Evolutionary conservation across 768 basidiomycete genomes (phyloP).

Genomic region (Rhodotorula taiwanensis): DNA sequence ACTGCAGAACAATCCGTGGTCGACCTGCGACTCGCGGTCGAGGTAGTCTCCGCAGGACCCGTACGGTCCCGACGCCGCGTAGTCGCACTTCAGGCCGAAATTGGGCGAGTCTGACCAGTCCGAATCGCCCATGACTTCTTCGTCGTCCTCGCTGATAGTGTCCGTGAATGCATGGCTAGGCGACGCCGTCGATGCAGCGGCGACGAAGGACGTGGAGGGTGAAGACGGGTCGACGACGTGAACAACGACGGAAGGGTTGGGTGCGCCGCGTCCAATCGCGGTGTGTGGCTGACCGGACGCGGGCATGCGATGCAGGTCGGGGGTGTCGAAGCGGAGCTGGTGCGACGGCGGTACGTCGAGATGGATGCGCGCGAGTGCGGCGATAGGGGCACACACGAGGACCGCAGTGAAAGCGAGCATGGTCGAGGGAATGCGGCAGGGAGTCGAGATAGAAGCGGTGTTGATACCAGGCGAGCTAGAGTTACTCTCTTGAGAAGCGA

Average conservation of each 20-base stretch:
- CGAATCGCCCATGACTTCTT: too few relatives aligned
- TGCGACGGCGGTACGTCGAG: background rate
- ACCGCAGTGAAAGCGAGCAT: constrained; percentile 8
- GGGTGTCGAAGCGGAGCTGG: constrained; percentile 2
- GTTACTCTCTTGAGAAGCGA: too few relatives aligned
- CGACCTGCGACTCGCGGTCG: constrained; percentile 8
- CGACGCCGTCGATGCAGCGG: background rate
- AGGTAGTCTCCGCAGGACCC: constrained; percentile 26
- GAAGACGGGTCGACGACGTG: constrained; percentile 24
- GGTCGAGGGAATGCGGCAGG: background rate
- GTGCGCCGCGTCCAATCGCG: background rate
- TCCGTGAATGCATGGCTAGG: background rate
- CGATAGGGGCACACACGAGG: constrained; percentile 2
- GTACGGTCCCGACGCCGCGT: constrained; percentile 8
- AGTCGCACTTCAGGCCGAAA: constrained; percentile 17
- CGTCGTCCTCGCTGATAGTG: constrained; percentile 6
- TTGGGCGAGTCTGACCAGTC: constrained; percentile 10
- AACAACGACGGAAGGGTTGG: constrained; percentile 22
- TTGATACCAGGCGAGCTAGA: too few relatives aligned
- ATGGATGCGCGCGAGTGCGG: background rate
- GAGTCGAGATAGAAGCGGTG: background rate
- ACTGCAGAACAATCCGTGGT: constrained; percentile 27
- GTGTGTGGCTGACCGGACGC: background rate
- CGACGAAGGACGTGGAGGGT: constrained; percentile 13
- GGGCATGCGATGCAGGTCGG: background rate